Conservation (phyloP, 1,284 basidiomycete species). For the Austropuccinia psidii region DNA sequence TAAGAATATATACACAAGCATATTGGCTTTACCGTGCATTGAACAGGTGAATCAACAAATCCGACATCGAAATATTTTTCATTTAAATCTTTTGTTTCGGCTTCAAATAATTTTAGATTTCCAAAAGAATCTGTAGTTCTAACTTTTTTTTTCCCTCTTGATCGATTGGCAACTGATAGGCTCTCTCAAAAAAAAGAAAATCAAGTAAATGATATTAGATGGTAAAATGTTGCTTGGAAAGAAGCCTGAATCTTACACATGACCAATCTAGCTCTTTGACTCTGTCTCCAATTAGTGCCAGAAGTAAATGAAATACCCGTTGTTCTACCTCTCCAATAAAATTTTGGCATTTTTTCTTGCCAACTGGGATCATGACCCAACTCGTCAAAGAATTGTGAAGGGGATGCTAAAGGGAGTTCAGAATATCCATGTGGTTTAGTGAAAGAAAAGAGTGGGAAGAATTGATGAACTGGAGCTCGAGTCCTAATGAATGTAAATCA, state of each 20-base stretch:
- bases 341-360: constrained; percentile 49
- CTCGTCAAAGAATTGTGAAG: neutral
- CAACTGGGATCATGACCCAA: constrained; percentile 49
- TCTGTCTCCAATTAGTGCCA: neutral
- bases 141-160: neutral
- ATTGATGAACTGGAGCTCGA: neutral
- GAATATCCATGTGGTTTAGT: neutral
- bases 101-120: constrained; percentile 13
- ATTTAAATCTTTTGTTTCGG: neutral
- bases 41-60: constrained; percentile 41
- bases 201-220: too few relatives aligned
- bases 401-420: neutral
- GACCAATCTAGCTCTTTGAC: neutral
- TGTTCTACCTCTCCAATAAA: constrained; percentile 49
- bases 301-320: neutral
- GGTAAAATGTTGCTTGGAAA: too few relatives aligned
- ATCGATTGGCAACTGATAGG: neutral
- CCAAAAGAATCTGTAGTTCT: neutral
- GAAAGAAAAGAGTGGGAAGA: neutral
- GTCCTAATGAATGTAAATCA: neutral
- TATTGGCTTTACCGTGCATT: constrained; percentile 42
- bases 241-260: neutral
- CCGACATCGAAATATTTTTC: constrained; percentile 42
- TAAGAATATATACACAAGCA: constrained; percentile 6
- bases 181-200: neutral